Evolutionary conservation across 441 rosid species (phyloP), one percentile per base, ranked within the genome.

Genomic region (Gossypium aridum): DNA sequence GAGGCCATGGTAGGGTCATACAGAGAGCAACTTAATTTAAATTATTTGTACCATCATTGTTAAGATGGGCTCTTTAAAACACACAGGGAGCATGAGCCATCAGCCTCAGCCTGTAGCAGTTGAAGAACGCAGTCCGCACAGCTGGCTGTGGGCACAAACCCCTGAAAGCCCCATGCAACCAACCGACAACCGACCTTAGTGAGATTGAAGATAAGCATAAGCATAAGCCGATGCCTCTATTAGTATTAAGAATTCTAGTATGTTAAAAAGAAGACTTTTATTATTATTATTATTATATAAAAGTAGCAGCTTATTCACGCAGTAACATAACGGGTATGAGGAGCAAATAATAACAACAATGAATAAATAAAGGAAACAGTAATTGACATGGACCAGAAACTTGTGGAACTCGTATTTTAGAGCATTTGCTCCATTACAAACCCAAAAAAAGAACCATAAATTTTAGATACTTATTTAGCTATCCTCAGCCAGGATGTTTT

Each of bases 401-500:
- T 20, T 65, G 26, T 43, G 64, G 75, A 70, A 53, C 65, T 78
- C 51, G 12, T 47, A 56, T 28, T 74, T 37, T 19, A 65, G 66
- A 78, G 23, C 64, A 22, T 53, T 62, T 51, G 64, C 68, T 34
- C 68, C 25, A 34, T 34, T 34, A 45, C 25, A 45, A 54, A 26
- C n/a, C 6, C 63, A 26, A 69, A 7, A 49, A 54, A 17, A 7
- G 34, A 20, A 20, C 17, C 4, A 9, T 28, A 28, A 53, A 47
- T 9, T 43, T 22, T 57, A 4, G 68, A 43, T 71, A 34, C 31
- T 56, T 70, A 37, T 71, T 60, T 74, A 25, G 57, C 76, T 63
- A 59, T 22, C 76, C 20, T 14, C 66, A n/a, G 49, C 63, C 54
- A 80, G 79, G 64, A 76, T 78, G 71, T 39, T 76, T 55, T 64